Conservation (phyloP, 345 rosid genomes). For the Moricandia arvensis region DNA sequence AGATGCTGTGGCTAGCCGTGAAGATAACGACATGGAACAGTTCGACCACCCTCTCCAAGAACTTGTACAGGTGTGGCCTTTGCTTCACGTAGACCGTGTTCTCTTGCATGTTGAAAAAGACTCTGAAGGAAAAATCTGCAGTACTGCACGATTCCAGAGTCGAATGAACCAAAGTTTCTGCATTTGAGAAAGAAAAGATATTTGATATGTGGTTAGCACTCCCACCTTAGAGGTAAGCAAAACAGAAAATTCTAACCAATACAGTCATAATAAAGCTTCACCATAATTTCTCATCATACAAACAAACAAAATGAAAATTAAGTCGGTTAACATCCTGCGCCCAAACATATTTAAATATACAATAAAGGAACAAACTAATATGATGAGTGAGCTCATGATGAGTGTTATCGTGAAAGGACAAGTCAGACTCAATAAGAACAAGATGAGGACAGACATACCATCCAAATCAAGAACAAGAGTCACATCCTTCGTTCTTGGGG, state of each 20-base stretch:
- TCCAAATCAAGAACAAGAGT: constrained; percentile 94
- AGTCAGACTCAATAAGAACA: not conserved
- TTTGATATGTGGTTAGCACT: too few species aligned
- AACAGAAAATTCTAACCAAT: too few species aligned
- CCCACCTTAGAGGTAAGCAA: too few species aligned
- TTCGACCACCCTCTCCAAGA: constrained; percentile 80
- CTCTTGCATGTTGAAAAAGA: constrained; percentile 87
- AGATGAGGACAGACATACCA: constrained; percentile 52
- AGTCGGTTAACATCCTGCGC: too few species aligned
- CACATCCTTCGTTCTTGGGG: constrained; percentile 53
- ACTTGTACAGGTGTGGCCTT: constrained; percentile 77
- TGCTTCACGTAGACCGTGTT: constrained; percentile 78
- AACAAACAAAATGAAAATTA: too few species aligned
- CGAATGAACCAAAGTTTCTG: constrained; percentile 96
- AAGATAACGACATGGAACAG: constrained; percentile 81
- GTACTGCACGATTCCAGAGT: constrained; percentile 66
- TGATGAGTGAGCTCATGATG: not conserved
- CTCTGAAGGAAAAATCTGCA: constrained; percentile 83
- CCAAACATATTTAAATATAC: too few species aligned
- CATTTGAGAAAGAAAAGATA: constrained; percentile 11
- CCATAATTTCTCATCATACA: too few species aligned
- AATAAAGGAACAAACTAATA: too few species aligned
- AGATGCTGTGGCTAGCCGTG: constrained; percentile 96
- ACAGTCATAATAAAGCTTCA: too few species aligned
- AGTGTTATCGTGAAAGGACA: not conserved